Base-by-base conservation (phyloP, 352 stramenopile species). In the Phytophthora multivora region DNA sequence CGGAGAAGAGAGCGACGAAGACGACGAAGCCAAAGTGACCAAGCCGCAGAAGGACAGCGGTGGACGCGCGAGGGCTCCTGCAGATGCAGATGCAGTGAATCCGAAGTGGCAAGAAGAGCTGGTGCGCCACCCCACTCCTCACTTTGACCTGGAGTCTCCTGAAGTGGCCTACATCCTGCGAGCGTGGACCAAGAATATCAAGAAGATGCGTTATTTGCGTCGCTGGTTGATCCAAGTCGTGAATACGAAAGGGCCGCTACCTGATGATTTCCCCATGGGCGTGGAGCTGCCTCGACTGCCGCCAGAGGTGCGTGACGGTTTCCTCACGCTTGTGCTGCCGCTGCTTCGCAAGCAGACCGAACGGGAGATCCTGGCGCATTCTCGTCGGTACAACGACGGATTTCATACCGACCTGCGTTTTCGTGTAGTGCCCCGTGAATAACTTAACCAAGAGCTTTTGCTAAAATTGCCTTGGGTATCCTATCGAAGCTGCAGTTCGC, bases 261-360 rank as follows among this genome's bases (percentile, higher is more conserved):
- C 77, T 4, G 42, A 67, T 0, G 79, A 90, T 42, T 85, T 92
- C 28, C 83, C 83, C 4, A 66, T 83, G 49, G 79, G 75, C 13
- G 76, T 94, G 19, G 85, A 92, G 50, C 68, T 94, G 19, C 83
- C 83, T 52, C 75, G 81, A 12, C 68, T 94, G 42, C 50, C 58
- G 5, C 80, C 77, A 2, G 83, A 94, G 51, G 80, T 94, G 47
- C 75, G 80, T n/a, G 85, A 92, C 45, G 85, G 83, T 0, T 92
- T 94, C 51, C 58, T 92, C 11, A 87, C 76, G 28, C 73, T 94
- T 11, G 77, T 92, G 2, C 79, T 94, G n/a, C 85, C 83, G n/a
- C 66, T 94, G 48, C 66, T 94, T 26, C 74, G 85, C 18, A 82
- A 82, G 25, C 83, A 92, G 53, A 84, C 80, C n/a, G 54, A 77